A percentile compares a stretch with the other conserved stretches of the same genome.
Conservation (phyloP, 2,329 filamentous ascomycete species). For the Chalaropsis ovoidea region DNA sequence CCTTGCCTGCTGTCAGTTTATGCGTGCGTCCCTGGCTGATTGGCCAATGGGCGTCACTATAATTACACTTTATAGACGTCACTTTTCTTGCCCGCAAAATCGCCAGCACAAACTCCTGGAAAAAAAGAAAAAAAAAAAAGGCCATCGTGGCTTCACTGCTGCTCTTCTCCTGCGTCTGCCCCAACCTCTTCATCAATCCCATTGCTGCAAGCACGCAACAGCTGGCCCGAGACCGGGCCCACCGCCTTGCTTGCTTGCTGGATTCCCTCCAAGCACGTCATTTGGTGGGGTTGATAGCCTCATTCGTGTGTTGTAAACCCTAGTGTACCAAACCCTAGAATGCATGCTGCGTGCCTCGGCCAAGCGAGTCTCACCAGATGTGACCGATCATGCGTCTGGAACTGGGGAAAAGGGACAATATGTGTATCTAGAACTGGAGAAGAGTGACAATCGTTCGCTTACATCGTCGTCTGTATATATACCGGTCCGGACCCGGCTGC, state of each 20-base stretch:
- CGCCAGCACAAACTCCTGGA: not conserved
- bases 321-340: not conserved
- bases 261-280: conserved; percentile 10
- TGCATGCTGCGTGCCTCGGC: not conserved
- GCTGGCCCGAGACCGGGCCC: not conserved
- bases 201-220: not conserved
- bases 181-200: not conserved
- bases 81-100: not conserved
- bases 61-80: not conserved
- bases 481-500: conserved; percentile 3
- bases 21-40: not conserved
- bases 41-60: not conserved
- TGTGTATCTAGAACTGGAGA: too few species aligned
- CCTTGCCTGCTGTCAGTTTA: not conserved
- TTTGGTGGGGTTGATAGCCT: conserved; percentile 1
- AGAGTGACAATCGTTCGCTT: too few species aligned
- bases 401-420: not conserved
- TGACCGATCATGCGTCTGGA: not conserved
- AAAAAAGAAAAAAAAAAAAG: not conserved
- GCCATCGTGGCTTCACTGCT: not conserved
- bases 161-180: not conserved
- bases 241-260: not conserved
- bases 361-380: too few species aligned
- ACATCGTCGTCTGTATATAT: not conserved
- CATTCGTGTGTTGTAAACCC: not conserved